Conservation (phyloP, 768 basidiomycete species). For the Dioszegia aurantiaca region DNA sequence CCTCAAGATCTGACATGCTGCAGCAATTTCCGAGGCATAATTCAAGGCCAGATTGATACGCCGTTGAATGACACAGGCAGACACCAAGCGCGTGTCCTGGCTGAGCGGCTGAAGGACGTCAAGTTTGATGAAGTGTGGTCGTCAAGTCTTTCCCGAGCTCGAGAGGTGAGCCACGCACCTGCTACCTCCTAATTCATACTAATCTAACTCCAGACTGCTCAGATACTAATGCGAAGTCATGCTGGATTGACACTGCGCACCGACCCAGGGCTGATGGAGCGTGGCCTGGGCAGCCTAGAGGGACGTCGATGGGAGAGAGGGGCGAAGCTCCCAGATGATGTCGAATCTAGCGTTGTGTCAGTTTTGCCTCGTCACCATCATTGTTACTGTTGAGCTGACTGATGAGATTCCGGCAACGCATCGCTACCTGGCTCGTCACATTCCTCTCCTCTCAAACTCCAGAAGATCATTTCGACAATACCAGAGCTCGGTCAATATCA, state of each 20-base stretch:
- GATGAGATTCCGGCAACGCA: conserved; percentile 21
- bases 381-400: neutral
- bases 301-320: conserved; percentile 24
- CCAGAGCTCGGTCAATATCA: no score
- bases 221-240: conserved; percentile 27
- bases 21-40: conserved; percentile 41
- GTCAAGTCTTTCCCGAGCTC: conserved; percentile 71
- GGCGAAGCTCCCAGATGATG: conserved; percentile 28
- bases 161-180: conserved; percentile 56
- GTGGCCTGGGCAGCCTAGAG: conserved; percentile 32
- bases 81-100: conserved; percentile 34
- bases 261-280: conserved; percentile 30
- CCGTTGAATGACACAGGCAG: conserved; percentile 45
- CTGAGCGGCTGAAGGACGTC: conserved; percentile 52
- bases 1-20: neutral
- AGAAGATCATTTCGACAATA: no score
- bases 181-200: neutral
- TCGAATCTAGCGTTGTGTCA: conserved; percentile 25
- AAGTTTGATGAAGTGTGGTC: conserved; percentile 63
- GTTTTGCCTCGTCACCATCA: conserved; percentile 8
- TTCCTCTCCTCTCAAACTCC: conserved; percentile 21
- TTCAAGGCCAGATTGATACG: conserved; percentile 51
- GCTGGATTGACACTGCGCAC: conserved; percentile 14
- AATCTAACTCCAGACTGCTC: conserved; percentile 27
- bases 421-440: conserved; percentile 23